phyloP scores from a whole-genome alignment of 495 filamentous ascomycete species.

The Tuber calosporum region DNA sequence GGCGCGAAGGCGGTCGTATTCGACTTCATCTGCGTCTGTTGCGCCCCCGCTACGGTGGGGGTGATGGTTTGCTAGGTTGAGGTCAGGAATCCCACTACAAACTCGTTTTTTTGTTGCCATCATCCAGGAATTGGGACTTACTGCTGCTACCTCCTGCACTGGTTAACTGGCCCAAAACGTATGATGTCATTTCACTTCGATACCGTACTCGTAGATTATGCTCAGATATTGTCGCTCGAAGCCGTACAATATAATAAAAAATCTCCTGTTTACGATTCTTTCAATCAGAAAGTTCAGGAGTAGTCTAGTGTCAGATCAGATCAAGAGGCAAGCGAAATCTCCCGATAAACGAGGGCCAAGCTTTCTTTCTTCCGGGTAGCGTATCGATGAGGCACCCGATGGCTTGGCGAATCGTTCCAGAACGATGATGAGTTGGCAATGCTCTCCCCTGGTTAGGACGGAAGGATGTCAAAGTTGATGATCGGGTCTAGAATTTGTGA shows the following conservation, averaged over 20 bases:
- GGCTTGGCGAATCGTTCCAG: background rate
- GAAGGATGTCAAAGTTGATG: background rate
- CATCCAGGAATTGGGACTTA: background rate
- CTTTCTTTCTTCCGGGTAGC: background rate
- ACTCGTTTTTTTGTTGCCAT: background rate
- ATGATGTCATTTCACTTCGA: background rate
- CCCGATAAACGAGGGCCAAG: background rate
- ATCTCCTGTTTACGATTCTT: background rate
- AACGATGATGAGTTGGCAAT: background rate
- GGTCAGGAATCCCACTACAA: background rate
- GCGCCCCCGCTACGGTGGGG: constrained; percentile 31
- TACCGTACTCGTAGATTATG: background rate
- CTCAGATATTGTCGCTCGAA: background rate
- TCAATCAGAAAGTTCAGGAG: background rate
- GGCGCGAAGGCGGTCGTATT: constrained; percentile 85
- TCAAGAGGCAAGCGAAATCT: background rate
- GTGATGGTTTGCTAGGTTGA: background rate
- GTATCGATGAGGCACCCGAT: background rate
- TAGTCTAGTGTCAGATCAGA: background rate
- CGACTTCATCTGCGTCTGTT: constrained; percentile 61
- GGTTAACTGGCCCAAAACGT: background rate
- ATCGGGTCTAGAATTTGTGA: background rate
- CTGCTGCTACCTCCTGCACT: background rate
- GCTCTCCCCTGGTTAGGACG: background rate
- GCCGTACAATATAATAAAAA: background rate